Conservation (phyloP, 768 basidiomycete species). For the Amanita inopinata region DNA sequence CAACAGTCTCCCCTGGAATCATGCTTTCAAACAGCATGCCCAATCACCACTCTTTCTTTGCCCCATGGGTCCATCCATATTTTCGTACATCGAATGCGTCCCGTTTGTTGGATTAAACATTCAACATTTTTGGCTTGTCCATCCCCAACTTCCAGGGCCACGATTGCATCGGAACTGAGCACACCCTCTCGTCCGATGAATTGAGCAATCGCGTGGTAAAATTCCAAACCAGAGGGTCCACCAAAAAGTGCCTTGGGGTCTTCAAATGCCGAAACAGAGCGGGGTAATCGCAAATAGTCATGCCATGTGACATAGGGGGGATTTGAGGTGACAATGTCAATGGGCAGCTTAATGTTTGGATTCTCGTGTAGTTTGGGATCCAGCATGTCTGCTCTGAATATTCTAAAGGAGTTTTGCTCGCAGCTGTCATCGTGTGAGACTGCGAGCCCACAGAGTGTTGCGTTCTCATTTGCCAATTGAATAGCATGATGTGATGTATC, state of each 20-base stretch:
- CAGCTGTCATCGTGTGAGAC: constrained; percentile 14
- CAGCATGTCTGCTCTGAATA: constrained; percentile 32
- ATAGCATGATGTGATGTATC: constrained; percentile 61
- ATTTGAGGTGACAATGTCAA: constrained; percentile 77
- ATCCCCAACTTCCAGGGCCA: constrained; percentile 77
- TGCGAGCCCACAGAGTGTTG: constrained; percentile 30
- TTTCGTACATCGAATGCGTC: constrained; percentile 38
- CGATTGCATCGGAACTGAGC: constrained; percentile 38
- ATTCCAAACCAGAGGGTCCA: constrained; percentile 54
- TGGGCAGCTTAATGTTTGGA: constrained; percentile 34
- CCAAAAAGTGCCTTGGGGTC: constrained; percentile 77
- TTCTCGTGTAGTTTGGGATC: constrained; percentile 32
- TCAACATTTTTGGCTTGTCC: constrained; percentile 59
- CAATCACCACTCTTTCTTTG: constrained; percentile 51
- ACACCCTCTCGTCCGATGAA: constrained; percentile 44
- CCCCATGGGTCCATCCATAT: constrained; percentile 81
- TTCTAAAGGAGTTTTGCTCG: constrained; percentile 30
- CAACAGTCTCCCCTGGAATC: background rate
- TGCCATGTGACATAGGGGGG: constrained; percentile 74
- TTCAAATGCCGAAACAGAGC: constrained; percentile 71
- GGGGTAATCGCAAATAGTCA: constrained; percentile 54
- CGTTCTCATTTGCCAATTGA: constrained; percentile 39
- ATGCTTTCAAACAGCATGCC: background rate
- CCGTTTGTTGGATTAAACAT: constrained; percentile 41
- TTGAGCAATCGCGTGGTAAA: constrained; percentile 59